phyloP scores from a whole-genome alignment of 73 alveolate species.

The Blepharisma stoltei region DNA sequence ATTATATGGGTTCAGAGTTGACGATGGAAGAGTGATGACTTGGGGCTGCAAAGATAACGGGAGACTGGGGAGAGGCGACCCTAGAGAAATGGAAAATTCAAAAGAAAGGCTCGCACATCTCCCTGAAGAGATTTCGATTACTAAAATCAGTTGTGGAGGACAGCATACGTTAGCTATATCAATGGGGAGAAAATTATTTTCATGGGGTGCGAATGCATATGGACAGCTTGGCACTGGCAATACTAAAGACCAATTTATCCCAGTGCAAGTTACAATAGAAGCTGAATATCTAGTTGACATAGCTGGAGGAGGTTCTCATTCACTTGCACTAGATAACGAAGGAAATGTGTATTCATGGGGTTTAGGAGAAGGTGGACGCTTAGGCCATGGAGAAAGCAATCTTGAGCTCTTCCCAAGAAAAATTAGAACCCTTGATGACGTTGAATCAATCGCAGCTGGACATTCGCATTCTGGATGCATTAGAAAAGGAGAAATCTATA shows the following conservation, averaged over 20 bases:
- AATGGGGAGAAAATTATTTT: slow-evolving; percentile 35
- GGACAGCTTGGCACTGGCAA: slow-evolving; percentile 71
- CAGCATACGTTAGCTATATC: slow-evolving; percentile 73
- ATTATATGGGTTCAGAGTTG: slow-evolving; percentile 49
- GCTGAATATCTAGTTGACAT: slow-evolving; percentile 37
- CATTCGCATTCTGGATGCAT: slow-evolving; percentile 44
- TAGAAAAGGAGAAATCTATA: slow-evolving; percentile 41
- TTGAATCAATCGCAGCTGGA: slow-evolving; percentile 44
- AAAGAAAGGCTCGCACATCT: background rate
- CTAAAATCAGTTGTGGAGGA: slow-evolving; percentile 84
- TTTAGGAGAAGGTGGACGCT: slow-evolving; percentile 54
- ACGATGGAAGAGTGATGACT: slow-evolving; percentile 50
- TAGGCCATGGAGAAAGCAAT: slow-evolving; percentile 42
- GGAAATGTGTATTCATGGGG: slow-evolving; percentile 65
- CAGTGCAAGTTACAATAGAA: slow-evolving; percentile 31
- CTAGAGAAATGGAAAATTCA: slow-evolving; percentile 2
- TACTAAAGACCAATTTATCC: slow-evolving; percentile 30
- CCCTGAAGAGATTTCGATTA: background rate
- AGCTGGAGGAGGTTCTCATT: slow-evolving; percentile 65
- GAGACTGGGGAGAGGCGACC: slow-evolving; percentile 39
- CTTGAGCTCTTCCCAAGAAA: background rate
- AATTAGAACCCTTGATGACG: background rate
- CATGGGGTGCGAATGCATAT: slow-evolving; percentile 69
- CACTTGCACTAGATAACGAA: slow-evolving; percentile 55
- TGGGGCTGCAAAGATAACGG: slow-evolving; percentile 67